Evolutionary conservation across 306 rosid genomes (phyloP).

Genomic region (Rosa chinensis): DNA sequence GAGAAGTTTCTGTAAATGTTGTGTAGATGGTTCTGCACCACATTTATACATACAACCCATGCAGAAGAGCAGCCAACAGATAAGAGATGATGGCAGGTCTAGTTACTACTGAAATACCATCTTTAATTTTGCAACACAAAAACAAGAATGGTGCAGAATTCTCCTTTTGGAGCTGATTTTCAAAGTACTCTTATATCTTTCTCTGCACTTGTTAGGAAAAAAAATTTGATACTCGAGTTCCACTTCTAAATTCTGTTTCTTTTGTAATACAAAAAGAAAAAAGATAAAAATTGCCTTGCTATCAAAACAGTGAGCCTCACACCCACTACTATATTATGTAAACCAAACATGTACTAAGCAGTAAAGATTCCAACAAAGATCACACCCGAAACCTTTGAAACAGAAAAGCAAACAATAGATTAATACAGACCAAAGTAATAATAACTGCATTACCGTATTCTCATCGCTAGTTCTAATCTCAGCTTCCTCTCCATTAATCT

Average conservation of each 20-base stretch:
- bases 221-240: neutral
- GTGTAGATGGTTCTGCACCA: neutral
- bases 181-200: neutral
- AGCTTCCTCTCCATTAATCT: constrained; percentile 75
- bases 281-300: neutral
- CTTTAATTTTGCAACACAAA: neutral
- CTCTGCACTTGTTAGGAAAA: too few relatives aligned
- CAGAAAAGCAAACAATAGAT: neutral
- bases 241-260: neutral
- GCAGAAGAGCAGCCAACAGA: neutral
- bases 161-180: neutral
- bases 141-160: neutral
- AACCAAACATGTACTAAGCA: neutral
- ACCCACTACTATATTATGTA: neutral
- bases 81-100: neutral
- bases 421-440: neutral
- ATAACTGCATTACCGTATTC: constrained; percentile 48
- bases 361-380: neutral
- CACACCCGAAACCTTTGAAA: neutral
- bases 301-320: neutral
- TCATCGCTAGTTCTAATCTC: constrained; percentile 67
- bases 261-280: neutral
- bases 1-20: neutral
- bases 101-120: constrained; percentile 1
- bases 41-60: neutral